phyloP scores from a whole-genome alignment of 495 filamentous ascomycete genomes.

The Lentithecium fluviatile region DNA sequence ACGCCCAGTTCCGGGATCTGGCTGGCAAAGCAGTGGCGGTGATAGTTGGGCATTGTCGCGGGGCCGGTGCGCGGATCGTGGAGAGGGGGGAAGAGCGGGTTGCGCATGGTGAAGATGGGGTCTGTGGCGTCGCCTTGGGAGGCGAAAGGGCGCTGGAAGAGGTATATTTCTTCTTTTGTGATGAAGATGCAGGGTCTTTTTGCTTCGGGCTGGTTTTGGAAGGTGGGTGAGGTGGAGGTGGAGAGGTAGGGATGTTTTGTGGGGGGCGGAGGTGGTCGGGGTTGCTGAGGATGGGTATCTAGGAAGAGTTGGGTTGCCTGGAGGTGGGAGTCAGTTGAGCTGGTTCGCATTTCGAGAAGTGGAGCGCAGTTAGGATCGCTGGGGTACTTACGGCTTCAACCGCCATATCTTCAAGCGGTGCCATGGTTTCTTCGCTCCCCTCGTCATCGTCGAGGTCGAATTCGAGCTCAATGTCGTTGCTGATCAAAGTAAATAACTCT shows the following conservation, averaged over 20 bases:
- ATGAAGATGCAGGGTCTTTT: slow-evolving; percentile 33
- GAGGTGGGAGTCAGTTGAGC: too few relatives aligned
- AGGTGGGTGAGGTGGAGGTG: neutral
- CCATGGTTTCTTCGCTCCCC: too few relatives aligned
- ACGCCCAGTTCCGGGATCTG: slow-evolving; percentile 78
- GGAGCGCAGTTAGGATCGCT: too few relatives aligned
- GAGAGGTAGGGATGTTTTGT: slow-evolving; percentile 13
- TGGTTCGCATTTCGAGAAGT: too few relatives aligned
- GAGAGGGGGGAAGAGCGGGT: slow-evolving; percentile 11
- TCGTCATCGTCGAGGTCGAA: too few relatives aligned
- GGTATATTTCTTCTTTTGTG: slow-evolving; percentile 36
- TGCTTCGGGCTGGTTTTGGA: neutral
- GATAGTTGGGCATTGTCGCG: slow-evolving; percentile 40
- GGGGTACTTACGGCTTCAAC: too few relatives aligned
- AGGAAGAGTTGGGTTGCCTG: too few relatives aligned
- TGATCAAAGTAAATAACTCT: too few relatives aligned
- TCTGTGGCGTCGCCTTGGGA: neutral
- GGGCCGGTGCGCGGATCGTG: slow-evolving; percentile 7
- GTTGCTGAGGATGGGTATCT: too few relatives aligned
- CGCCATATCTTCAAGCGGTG: too few relatives aligned
- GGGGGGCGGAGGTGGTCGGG: slow-evolving; percentile 5
- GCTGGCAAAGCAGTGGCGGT: slow-evolving; percentile 74
- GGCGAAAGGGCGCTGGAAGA: slow-evolving; percentile 33
- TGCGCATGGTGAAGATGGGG: slow-evolving; percentile 19
- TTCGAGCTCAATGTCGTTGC: too few relatives aligned